Conservation (phyloP, 2,329 filamentous ascomycete genomes). For the Arachnomyces sp. region DNA sequence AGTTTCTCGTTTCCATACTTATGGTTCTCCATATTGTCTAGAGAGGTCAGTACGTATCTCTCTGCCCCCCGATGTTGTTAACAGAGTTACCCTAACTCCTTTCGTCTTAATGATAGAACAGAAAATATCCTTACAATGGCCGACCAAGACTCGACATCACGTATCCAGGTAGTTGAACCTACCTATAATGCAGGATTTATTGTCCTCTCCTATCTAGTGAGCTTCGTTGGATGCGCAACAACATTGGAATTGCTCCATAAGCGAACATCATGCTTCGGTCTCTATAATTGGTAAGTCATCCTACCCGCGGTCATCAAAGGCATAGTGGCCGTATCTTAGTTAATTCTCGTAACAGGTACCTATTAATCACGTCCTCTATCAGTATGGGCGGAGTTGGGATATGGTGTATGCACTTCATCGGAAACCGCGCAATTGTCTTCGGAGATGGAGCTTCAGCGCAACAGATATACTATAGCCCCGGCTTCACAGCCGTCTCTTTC, state of each 20-base stretch:
- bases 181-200: slow-evolving; percentile 55
- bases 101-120: no score
- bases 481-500: slow-evolving; percentile 69
- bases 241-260: slow-evolving; percentile 77
- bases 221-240: slow-evolving; percentile 67
- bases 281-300: slow-evolving; percentile 58
- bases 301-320: slow-evolving; percentile 1
- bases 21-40: no score
- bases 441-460: slow-evolving; percentile 53
- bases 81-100: no score
- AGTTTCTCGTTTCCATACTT: no score
- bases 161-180: slow-evolving; percentile 15
- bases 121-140: not conserved
- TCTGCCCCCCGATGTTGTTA: no score
- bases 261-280: slow-evolving; percentile 60
- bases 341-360: slow-evolving; percentile 39
- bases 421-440: slow-evolving; percentile 70
- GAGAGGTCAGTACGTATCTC: no score
- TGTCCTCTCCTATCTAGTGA: slow-evolving; percentile 60
- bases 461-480: slow-evolving; percentile 66
- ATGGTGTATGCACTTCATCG: slow-evolving; percentile 79
- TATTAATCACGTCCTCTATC: slow-evolving; percentile 57
- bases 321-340: slow-evolving; percentile 2
- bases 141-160: slow-evolving; percentile 3
- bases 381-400: slow-evolving; percentile 68